Percentiles rank a stretch among this genome's conserved stretches.
Conservation (phyloP, 192 early-diverging fungal species). For the Backusella liffmaniae region DNA sequence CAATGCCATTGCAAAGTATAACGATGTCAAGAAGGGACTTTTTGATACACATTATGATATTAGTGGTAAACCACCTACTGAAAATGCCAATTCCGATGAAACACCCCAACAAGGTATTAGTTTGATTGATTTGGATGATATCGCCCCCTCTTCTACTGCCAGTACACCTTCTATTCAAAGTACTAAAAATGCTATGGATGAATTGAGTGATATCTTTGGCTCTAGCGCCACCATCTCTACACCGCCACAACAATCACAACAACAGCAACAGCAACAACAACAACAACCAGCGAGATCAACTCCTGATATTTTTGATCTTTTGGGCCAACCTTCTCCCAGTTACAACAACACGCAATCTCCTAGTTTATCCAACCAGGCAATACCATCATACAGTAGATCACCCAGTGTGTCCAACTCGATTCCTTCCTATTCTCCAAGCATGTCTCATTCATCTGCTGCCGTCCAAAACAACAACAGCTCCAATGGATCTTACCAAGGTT, state of each 20-base stretch:
- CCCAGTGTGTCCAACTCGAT: neutral
- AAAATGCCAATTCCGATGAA: neutral
- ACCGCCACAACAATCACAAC: neutral
- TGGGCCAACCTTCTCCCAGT: neutral
- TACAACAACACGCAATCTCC: neutral
- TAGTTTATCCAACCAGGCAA: neutral
- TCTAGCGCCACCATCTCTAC: neutral
- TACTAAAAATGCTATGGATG: slow-evolving; percentile 12
- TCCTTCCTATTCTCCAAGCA: neutral
- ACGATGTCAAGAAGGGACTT: slow-evolving; percentile 48
- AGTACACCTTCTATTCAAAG: neutral
- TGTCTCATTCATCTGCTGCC: neutral
- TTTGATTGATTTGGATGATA: slow-evolving; percentile 45
- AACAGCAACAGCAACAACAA: neutral
- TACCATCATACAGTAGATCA: neutral
- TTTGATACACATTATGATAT: slow-evolving; percentile 38
- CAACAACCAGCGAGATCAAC: neutral
- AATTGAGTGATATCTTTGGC: slow-evolving; percentile 21
- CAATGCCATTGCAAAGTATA: slow-evolving; percentile 69
- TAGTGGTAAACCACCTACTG: neutral
- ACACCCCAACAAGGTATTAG: slow-evolving; percentile 27
- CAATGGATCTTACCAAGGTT: neutral
- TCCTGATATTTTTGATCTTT: slow-evolving; percentile 5
- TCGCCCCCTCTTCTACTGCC: slow-evolving; percentile 9
- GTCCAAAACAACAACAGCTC: neutral